Conservation (phyloP, 2,329 filamentous ascomycete genomes). For the Phyllosticta citrichinensis region DNA sequence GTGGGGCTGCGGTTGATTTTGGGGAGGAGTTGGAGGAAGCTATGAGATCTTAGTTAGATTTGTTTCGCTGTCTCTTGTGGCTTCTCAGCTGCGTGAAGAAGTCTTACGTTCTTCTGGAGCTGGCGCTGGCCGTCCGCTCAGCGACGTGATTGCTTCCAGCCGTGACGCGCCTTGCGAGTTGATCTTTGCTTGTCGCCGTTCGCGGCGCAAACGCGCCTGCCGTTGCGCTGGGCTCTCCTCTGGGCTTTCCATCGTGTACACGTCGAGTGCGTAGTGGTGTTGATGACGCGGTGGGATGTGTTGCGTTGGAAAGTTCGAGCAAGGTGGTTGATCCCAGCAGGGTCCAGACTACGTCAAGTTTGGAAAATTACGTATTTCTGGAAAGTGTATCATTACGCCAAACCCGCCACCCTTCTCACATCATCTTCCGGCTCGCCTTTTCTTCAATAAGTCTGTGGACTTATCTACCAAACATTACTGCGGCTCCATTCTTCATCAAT, state of each 20-base stretch:
- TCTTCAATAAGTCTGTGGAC: background rate
- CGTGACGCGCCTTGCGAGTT: conserved; percentile 58
- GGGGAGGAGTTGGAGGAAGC: background rate
- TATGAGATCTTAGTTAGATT: background rate
- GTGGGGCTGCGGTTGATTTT: background rate
- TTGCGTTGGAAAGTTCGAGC: background rate
- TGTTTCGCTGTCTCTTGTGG: background rate
- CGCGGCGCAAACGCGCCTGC: conserved; percentile 65
- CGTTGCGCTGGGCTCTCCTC: conserved; percentile 35
- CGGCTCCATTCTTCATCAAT: no score
- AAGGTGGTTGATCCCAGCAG: background rate
- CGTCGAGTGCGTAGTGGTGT: background rate
- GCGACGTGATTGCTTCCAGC: conserved; percentile 64
- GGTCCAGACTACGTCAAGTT: background rate
- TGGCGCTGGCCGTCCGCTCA: conserved; percentile 42
- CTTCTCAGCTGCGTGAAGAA: background rate
- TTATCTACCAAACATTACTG: no score
- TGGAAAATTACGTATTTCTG: background rate
- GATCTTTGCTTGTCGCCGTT: conserved; percentile 71
- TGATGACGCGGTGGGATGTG: background rate
- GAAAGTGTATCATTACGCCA: background rate
- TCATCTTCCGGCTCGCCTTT: background rate
- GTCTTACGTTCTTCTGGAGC: conserved; percentile 35
- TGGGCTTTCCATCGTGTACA: background rate
- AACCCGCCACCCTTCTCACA: background rate